Conservation (phyloP, 345 rosid species). For the Boechera retrofracta region DNA sequence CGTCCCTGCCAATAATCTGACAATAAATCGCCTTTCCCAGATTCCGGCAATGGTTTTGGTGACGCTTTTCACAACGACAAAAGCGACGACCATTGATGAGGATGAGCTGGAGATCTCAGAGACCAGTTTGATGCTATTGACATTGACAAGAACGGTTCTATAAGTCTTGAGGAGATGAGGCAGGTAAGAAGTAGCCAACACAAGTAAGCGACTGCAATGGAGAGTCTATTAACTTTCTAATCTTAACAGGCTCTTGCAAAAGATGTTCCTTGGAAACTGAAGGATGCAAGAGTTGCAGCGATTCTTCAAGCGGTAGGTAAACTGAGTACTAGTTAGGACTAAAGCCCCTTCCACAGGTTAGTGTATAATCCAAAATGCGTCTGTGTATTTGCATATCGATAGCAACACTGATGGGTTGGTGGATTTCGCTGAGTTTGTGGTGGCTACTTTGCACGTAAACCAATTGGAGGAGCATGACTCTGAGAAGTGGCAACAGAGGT, state of each 20-base stretch:
- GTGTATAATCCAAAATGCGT: constrained; percentile 14
- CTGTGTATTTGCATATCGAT: constrained; percentile 66
- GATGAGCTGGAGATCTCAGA: constrained; percentile 80
- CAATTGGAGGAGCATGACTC: constrained; percentile 90
- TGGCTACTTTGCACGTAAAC: constrained; percentile 84
- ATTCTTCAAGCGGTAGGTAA: constrained; percentile 87
- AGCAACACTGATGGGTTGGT: constrained; percentile 96
- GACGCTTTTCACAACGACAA: too few relatives aligned
- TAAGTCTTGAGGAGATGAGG: constrained; percentile 97
- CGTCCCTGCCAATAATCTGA: too few relatives aligned
- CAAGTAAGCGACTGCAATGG: background rate
- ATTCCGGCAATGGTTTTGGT: too few relatives aligned
- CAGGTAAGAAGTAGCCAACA: constrained; percentile 53
- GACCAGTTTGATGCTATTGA: constrained; percentile 98
- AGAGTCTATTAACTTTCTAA: background rate
- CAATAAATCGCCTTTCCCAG: too few relatives aligned
- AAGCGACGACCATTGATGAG: constrained; percentile 77
- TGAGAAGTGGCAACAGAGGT: constrained; percentile 79
- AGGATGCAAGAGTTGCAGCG: constrained; percentile 85
- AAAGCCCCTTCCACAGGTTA: background rate
- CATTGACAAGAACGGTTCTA: constrained; percentile 89
- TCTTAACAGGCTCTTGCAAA: constrained; percentile 85
- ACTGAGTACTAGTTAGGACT: background rate
- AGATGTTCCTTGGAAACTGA: constrained; percentile 94
- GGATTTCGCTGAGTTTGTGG: constrained; percentile 90